Evolutionary conservation across 1,139 yeast species (phyloP).

Genomic region (Hansenula lynferdii): DNA sequence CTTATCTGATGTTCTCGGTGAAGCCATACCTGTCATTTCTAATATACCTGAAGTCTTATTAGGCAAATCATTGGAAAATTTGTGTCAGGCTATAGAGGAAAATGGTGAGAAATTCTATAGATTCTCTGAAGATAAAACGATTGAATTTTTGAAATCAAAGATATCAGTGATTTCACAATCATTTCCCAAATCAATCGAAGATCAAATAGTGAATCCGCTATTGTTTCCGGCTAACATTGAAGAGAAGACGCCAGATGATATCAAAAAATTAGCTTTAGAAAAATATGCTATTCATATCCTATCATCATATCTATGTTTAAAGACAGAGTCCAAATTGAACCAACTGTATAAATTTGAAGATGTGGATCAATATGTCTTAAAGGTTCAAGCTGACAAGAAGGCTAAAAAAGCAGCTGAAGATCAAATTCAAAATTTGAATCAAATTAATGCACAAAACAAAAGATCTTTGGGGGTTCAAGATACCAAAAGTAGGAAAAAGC

Average conservation of each 20-base stretch:
- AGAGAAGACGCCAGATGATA: constrained; percentile 26
- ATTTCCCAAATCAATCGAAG: constrained; percentile 26
- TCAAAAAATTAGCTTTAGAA: constrained; percentile 21
- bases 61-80: constrained; percentile 23
- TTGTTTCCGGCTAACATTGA: constrained; percentile 19
- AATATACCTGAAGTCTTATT: constrained; percentile 26
- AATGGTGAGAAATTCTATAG: constrained; percentile 44
- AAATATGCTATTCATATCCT: constrained; percentile 15
- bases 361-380: constrained; percentile 29
- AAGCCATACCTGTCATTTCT: constrained; percentile 26
- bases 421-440: constrained; percentile 29
- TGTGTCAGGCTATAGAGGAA: constrained; percentile 43
- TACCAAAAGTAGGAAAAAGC: constrained; percentile 29
- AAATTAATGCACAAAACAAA: constrained; percentile 19
- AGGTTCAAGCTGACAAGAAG: constrained; percentile 25
- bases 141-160: constrained; percentile 29
- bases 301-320: constrained; percentile 15
- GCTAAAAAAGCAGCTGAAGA: constrained; percentile 31
- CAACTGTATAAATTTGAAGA: constrained; percentile 25
- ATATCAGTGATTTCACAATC: constrained; percentile 25
- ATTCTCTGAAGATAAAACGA: constrained; percentile 31
- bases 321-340: constrained; percentile 9
- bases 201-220: constrained; percentile 17
- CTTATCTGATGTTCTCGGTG: constrained; percentile 37
- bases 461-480: constrained; percentile 17